phyloP scores from a whole-genome alignment of 2,329 filamentous ascomycete genomes.

The Thelonectria discophora region DNA sequence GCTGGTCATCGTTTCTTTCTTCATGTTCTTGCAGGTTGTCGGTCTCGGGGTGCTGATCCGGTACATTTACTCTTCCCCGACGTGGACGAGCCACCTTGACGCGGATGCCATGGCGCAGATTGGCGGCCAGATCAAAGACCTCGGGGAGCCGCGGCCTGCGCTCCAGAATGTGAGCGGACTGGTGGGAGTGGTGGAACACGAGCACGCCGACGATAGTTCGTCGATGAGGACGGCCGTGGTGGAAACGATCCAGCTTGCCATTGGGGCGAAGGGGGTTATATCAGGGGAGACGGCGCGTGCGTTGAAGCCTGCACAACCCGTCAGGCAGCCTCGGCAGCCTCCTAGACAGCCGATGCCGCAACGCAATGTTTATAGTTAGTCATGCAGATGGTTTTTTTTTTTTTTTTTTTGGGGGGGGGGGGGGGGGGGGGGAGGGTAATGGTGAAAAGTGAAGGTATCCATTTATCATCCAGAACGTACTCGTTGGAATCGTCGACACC shows the following conservation, averaged over 20 bases:
- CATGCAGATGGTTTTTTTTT: no score
- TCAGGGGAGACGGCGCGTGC: not conserved
- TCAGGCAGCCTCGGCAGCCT: not conserved
- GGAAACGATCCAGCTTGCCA: not conserved
- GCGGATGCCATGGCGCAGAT: constrained; percentile 23
- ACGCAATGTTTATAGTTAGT: not conserved
- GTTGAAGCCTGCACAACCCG: not conserved
- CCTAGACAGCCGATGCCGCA: not conserved
- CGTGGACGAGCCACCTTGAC: constrained; percentile 25
- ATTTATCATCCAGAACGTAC: no score
- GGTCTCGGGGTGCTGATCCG: constrained; percentile 8
- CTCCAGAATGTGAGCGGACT: not conserved
- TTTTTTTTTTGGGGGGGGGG: no score
- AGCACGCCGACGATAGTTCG: not conserved
- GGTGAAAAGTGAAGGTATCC: no score
- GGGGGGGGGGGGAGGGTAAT: no score
- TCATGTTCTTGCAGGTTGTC: constrained; percentile 19
- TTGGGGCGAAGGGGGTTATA: not conserved
- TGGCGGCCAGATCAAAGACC: constrained; percentile 20
- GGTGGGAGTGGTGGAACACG: constrained; percentile 6
- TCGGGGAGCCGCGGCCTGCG: not conserved
- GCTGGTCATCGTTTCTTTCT: constrained; percentile 5
- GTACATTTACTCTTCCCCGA: constrained; percentile 17
- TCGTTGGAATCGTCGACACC: no score
- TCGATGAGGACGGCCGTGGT: not conserved